Evolutionary conservation across 176 grass and related monocot species (phyloP).

Genomic region (Thalia dealbata): DNA sequence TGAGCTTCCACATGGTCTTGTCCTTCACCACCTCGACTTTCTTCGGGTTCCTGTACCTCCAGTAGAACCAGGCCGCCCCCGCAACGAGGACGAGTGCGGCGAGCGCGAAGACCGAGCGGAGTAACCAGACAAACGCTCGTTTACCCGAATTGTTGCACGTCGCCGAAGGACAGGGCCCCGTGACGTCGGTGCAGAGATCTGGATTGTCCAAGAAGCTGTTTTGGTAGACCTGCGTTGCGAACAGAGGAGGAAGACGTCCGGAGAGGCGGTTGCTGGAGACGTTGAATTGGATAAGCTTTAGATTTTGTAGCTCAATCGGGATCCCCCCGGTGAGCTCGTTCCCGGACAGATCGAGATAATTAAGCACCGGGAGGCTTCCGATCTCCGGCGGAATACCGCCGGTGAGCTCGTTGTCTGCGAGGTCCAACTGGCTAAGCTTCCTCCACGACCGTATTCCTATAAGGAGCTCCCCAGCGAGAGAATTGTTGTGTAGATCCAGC

Average conservation of each 20-base stretch:
- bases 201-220: conserved; percentile 83
- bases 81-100: conserved; percentile 15
- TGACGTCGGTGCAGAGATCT: conserved; percentile 35
- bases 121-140: neutral
- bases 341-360: conserved; percentile 52
- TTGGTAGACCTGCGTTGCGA: neutral
- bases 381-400: conserved; percentile 62
- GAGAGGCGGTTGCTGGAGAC: conserved; percentile 59
- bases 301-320: conserved; percentile 35
- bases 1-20: conserved; percentile 32
- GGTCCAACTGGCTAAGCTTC: conserved; percentile 32
- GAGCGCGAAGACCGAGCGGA: conserved; percentile 1
- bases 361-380: conserved; percentile 26
- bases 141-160: neutral
- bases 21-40: neutral
- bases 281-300: conserved; percentile 42
- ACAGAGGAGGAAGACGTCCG: conserved; percentile 37
- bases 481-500: conserved; percentile 64
- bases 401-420: conserved; percentile 48
- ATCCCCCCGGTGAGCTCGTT: conserved; percentile 56
- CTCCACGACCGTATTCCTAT: conserved; percentile 22
- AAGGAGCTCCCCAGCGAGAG: conserved; percentile 52
- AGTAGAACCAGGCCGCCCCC: conserved; percentile 24
- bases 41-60: conserved; percentile 27
- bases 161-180: conserved; percentile 11